phyloP scores from a whole-genome alignment of 345 rosid species.

The Melaleuca alternifolia region DNA sequence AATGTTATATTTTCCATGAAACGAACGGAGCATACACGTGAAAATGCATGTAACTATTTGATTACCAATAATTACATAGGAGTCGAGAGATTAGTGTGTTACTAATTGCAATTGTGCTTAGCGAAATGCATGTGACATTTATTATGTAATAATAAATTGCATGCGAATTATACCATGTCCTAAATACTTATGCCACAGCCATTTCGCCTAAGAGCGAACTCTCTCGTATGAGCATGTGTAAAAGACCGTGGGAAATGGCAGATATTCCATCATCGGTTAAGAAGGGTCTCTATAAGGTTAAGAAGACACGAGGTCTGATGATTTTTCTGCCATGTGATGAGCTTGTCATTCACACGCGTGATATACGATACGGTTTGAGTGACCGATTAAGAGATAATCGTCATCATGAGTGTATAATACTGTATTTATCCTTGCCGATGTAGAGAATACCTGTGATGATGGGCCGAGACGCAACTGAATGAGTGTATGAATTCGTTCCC shows the following conservation, averaged over 20 bases:
- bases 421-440: neutral
- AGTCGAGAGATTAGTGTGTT: too few relatives aligned
- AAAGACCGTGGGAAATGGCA: accelerated
- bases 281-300: neutral
- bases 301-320: neutral
- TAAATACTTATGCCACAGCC: neutral
- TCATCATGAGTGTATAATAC: neutral
- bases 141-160: too few relatives aligned
- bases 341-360: accelerated
- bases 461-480: neutral
- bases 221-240: neutral
- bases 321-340: neutral
- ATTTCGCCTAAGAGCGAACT: neutral
- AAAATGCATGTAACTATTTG: too few relatives aligned
- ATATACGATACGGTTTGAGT: neutral
- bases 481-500: neutral
- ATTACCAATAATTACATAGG: too few relatives aligned
- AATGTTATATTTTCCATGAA: too few relatives aligned
- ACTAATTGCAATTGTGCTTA: too few relatives aligned
- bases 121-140: too few relatives aligned
- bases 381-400: neutral
- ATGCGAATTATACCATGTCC: too few relatives aligned
- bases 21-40: too few relatives aligned
- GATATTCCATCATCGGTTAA: neutral
- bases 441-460: neutral